These are phyloP conservation scores for Lachnellula occidentalis DNA, from an alignment of 2,329 filamentous ascomycete species.

Conservation along the genomic window DNA sequence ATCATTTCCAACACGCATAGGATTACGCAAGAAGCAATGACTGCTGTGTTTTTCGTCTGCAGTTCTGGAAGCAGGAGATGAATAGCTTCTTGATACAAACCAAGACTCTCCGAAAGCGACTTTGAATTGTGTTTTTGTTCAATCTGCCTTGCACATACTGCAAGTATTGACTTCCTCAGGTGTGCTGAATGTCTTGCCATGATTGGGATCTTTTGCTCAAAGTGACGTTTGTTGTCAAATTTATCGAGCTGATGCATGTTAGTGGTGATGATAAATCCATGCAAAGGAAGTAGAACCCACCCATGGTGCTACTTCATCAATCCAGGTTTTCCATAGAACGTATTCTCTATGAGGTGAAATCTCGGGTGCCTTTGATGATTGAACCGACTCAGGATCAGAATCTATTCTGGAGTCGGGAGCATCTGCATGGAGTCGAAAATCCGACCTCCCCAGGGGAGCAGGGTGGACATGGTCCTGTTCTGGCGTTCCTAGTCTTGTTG, in stretches of 20 bases:
- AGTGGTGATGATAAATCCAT: constrained; percentile 39
- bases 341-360: constrained; percentile 26
- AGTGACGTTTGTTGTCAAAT: constrained; percentile 47
- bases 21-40: constrained; percentile 43
- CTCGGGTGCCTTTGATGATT: constrained; percentile 20
- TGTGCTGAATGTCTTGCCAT: constrained; percentile 42
- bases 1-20: constrained; percentile 45
- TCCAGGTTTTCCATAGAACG: constrained; percentile 42
- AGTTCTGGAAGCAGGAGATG: constrained; percentile 38
- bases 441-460: not conserved
- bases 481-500: constrained; percentile 30
- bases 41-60: constrained; percentile 39
- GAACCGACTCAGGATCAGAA: constrained; percentile 13
- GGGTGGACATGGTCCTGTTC: constrained; percentile 10
- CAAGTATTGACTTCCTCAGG: constrained; percentile 45
- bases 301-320: constrained; percentile 42
- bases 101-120: constrained; percentile 44
- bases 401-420: not conserved
- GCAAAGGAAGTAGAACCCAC: constrained; percentile 10
- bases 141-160: constrained; percentile 48
- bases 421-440: not conserved
- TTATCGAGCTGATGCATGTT: constrained; percentile 51
- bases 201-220: constrained; percentile 45
- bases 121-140: constrained; percentile 38
- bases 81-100: constrained; percentile 49